Evolutionary conservation across 1,139 yeast genomes (phyloP), one percentile per base, ranked within the genome.

Genomic region (Yamadazyma kanchanaburiensis): DNA sequence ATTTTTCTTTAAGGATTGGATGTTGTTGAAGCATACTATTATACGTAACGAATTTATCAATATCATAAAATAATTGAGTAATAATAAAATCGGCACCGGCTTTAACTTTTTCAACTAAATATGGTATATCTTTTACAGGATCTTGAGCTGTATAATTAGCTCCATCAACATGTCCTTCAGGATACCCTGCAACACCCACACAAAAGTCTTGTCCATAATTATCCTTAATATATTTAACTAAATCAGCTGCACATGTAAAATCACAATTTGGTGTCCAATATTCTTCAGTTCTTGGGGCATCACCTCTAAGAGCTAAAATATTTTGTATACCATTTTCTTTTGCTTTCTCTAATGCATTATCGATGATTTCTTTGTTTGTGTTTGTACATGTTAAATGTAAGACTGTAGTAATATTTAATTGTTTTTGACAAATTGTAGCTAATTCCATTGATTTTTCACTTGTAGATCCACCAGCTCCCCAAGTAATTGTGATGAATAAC

Each of bases 381-480:
- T 91, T 91, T 15, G 99, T 94, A 56, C 98, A 94, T 0, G 99
- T 91, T 56, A 91, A 67, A 57, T 91, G 99, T 60, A 94, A 73
- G 39, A 95, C 89, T 0, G 96, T 87, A 9, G 96, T 86, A 16
- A 89, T 62, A 2, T 85, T 86, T 35, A 88, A 66, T 31, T 81
- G 85, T 30, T 74, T 66, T 47, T 83, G 87, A 48, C 94, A 83
- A 3, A 86, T 72, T 12, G 77, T 66, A 0, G 96, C 96, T 35
- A 91, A 64, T 29, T 85, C 94, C 38, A 91, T 60, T 1, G 96
- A 84, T 59, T 87, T 88, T 33, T 77, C 82, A 31, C 94, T 79
- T 4, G 97, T 88, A 3, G 95, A 80, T 2, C 98, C 98, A 22
- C 97, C 97, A 6, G 98, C 97, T 17, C 98, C 98, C 97, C 98